phyloP scores from a whole-genome alignment of 371 early-diverging fungal genomes.

The Chytridium lagenaria region DNA sequence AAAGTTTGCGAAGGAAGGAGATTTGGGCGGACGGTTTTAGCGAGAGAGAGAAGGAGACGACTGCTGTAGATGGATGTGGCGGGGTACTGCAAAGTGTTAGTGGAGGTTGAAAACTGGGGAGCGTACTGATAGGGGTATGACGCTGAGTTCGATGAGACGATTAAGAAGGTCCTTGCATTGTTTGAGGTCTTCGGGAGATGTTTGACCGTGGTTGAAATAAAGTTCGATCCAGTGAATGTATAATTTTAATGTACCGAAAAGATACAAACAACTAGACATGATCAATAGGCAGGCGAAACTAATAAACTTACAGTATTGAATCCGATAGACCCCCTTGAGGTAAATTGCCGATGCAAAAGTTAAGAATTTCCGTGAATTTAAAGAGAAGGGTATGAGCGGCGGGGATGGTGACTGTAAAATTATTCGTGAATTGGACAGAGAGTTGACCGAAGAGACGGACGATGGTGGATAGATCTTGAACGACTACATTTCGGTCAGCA shows the following conservation, averaged over 20 bases:
- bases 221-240: constrained; percentile 15
- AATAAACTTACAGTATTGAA: constrained; percentile 6
- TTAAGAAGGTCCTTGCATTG: neutral
- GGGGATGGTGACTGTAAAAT: neutral
- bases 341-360: neutral
- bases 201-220: neutral
- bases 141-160: neutral
- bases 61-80: neutral
- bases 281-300: neutral
- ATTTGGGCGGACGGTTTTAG: constrained; percentile 22
- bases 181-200: constrained; percentile 4
- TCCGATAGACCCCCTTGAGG: neutral
- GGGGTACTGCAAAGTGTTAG: neutral
- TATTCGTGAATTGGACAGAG: neutral
- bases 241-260: constrained; percentile 7
- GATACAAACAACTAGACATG: neutral
- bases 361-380: neutral
- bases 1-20: neutral
- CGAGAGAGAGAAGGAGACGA: constrained; percentile 14
- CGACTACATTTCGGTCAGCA: neutral
- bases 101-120: neutral
- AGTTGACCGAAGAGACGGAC: constrained; percentile 12
- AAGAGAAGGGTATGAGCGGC: neutral
- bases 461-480: constrained; percentile 14
- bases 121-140: neutral